Percentiles rank a stretch among this genome's conserved stretches.
phyloP scores from a whole-genome alignment of 306 rosid species.

The Casuarina cunninghamiana region DNA sequence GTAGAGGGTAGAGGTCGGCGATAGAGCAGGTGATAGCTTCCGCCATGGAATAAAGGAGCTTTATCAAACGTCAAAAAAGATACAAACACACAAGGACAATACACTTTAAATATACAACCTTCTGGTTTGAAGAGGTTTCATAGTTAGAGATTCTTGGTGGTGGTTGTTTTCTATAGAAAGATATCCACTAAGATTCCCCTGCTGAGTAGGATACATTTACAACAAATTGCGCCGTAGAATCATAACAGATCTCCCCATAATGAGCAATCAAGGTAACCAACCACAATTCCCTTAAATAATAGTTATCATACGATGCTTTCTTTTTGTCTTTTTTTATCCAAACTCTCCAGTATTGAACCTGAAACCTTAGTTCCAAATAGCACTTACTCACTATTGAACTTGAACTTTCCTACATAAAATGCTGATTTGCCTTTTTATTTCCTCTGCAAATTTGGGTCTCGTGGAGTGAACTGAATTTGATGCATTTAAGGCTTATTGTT shows the following conservation, averaged over 20 bases:
- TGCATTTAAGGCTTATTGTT: no score
- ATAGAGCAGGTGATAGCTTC: slow-evolving; percentile 46
- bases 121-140: no score
- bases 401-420: no score
- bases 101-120: no score
- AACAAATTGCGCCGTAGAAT: not conserved
- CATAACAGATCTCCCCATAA: not conserved
- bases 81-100: no score
- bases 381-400: no score
- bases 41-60: not conserved
- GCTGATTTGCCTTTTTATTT: not conserved
- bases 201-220: not conserved
- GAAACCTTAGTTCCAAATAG: no score
- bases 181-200: not conserved
- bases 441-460: not conserved
- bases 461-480: not conserved
- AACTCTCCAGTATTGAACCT: no score
- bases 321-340: no score
- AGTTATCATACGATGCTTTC: no score
- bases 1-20: slow-evolving; percentile 41
- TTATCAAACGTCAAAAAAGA: no score
- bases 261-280: not conserved
- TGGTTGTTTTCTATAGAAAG: not conserved
- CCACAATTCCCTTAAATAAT: no score
- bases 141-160: not conserved